Conservation (phyloP, 75 land plant species). For the Picea sitchensis region DNA sequence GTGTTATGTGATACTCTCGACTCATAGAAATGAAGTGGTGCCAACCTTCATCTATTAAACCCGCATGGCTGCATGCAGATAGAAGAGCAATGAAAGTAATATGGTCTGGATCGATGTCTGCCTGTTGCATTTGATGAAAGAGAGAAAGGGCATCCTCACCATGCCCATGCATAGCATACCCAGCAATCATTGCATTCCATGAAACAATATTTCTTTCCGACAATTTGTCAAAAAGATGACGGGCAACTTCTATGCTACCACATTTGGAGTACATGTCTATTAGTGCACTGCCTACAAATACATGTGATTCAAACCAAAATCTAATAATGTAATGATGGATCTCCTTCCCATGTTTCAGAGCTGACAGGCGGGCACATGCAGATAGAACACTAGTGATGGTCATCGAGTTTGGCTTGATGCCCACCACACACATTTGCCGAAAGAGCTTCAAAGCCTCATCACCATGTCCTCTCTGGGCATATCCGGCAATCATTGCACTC, state of each 20-base stretch:
- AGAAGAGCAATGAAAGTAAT: constrained; percentile 11
- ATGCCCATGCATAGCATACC: constrained; percentile 14
- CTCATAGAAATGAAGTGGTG: constrained; percentile 6
- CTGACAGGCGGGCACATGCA: constrained; percentile 4
- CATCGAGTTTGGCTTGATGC: background rate
- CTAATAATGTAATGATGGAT: constrained; percentile 29
- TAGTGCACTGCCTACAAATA: constrained; percentile 28
- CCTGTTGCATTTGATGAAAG: constrained; percentile 21
- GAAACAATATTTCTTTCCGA: constrained; percentile 20
- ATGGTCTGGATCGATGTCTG: constrained; percentile 15
- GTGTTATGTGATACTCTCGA: constrained; percentile 7
- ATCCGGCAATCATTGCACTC: constrained; percentile 22
- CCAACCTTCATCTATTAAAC: background rate
- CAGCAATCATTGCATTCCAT: constrained; percentile 33
- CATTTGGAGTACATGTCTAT: constrained; percentile 30
- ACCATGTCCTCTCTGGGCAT: background rate
- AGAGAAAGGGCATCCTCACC: constrained; percentile 22
- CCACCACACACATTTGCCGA: background rate
- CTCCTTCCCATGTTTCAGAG: constrained; percentile 13
- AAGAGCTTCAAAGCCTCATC: background rate
- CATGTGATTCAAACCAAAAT: constrained; percentile 14
- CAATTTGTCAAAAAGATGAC: constrained; percentile 16
- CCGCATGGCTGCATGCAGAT: constrained; percentile 2
- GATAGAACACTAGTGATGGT: constrained; percentile 8
- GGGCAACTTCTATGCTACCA: constrained; percentile 15